phyloP scores from a whole-genome alignment of 2,329 filamentous ascomycete species.

The Shiraia sp. region DNA sequence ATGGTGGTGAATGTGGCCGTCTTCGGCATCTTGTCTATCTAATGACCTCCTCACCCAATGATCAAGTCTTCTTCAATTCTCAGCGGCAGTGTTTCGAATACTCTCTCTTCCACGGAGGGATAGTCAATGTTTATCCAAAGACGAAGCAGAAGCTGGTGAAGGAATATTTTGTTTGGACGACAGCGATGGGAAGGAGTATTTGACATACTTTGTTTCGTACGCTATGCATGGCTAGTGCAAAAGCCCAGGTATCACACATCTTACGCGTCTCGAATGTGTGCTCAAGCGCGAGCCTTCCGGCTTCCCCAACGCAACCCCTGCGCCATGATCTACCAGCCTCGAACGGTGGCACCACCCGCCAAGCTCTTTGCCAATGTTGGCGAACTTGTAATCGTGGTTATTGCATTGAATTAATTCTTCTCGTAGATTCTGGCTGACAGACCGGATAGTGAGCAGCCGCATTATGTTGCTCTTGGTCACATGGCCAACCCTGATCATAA shows the following conservation, averaged over 20 bases:
- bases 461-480: slow-evolving; percentile 9
- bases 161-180: slow-evolving; percentile 19
- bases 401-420: slow-evolving; percentile 1
- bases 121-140: slow-evolving; percentile 9
- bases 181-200: slow-evolving; percentile 17
- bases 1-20: slow-evolving; percentile 74
- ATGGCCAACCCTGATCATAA: slow-evolving; percentile 10
- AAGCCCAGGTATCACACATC: slow-evolving; percentile 15
- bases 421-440: slow-evolving; percentile 4
- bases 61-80: not conserved
- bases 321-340: slow-evolving; percentile 14
- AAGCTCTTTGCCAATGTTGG: slow-evolving; percentile 23
- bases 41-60: not conserved
- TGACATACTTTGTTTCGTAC: slow-evolving; percentile 33
- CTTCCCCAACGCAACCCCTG: slow-evolving; percentile 21
- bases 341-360: slow-evolving; percentile 24
- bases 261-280: slow-evolving; percentile 21
- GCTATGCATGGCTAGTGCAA: slow-evolving; percentile 13
- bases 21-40: slow-evolving; percentile 63
- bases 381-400: slow-evolving; percentile 8
- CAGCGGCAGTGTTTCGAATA: slow-evolving; percentile 9
- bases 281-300: slow-evolving; percentile 14
- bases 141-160: slow-evolving; percentile 11
- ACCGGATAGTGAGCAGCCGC: slow-evolving; percentile 13
- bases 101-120: slow-evolving; percentile 4